phyloP scores from a whole-genome alignment of 371 early-diverging fungal genomes.

The Apophysomyces variabilis region DNA sequence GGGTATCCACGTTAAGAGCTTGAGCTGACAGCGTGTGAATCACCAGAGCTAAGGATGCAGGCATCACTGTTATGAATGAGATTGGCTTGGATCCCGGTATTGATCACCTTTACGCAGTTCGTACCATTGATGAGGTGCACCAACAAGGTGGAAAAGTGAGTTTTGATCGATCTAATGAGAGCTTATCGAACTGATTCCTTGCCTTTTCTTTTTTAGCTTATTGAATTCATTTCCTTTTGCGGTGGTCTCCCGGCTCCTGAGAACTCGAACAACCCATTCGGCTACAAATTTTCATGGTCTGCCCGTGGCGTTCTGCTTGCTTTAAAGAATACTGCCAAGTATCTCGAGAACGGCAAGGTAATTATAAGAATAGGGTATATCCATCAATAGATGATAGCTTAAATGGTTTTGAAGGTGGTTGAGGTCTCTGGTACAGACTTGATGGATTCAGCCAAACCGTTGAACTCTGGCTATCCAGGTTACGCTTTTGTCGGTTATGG shows the following conservation, averaged over 20 bases:
- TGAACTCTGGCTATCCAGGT: slow-evolving; percentile 85
- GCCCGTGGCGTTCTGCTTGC: slow-evolving; percentile 96
- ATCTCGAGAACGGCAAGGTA: slow-evolving; percentile 86
- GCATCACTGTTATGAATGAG: slow-evolving; percentile 89
- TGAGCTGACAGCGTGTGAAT: slow-evolving; percentile 5
- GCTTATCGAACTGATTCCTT: no score
- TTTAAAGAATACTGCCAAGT: slow-evolving; percentile 89
- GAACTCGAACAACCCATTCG: slow-evolving; percentile 95
- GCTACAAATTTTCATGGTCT: slow-evolving; percentile 99
- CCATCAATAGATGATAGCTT: neutral
- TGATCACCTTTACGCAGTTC: slow-evolving; percentile 90
- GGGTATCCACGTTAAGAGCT: neutral
- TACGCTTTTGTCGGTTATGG: slow-evolving; percentile 90
- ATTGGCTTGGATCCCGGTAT: slow-evolving; percentile 96
- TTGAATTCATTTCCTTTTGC: slow-evolving; percentile 91
- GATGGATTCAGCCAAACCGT: slow-evolving; percentile 88
- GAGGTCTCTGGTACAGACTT: slow-evolving; percentile 89
- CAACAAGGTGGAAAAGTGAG: slow-evolving; percentile 83
- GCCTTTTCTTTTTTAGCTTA: no score
- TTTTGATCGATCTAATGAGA: neutral
- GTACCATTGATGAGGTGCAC: slow-evolving; percentile 88
- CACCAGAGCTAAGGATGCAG: slow-evolving; percentile 74
- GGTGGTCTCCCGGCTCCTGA: slow-evolving; percentile 99
- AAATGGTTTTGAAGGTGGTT: slow-evolving; percentile 65
- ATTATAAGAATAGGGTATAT: neutral